Evolutionary conservation across 306 rosid genomes (phyloP).

Genomic region (Neltuma alba): DNA sequence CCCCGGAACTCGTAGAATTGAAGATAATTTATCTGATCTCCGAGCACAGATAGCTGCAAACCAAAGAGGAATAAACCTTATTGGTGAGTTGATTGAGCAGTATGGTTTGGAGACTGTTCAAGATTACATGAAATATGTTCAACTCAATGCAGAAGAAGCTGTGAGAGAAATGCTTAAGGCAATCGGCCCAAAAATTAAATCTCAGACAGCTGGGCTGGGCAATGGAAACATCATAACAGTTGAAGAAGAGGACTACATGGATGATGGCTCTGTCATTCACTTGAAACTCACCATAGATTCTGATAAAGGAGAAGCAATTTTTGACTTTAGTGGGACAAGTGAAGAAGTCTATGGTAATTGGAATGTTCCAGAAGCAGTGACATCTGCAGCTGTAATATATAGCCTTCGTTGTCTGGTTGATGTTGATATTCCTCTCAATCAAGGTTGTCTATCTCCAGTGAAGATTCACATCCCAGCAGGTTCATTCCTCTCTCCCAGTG

Average conservation of each 20-base stretch:
- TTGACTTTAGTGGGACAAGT: slow-evolving; percentile 77
- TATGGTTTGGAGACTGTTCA: slow-evolving; percentile 82
- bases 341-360: slow-evolving; percentile 92
- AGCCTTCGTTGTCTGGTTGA: slow-evolving; percentile 85
- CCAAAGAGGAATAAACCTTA: slow-evolving; percentile 81
- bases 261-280: slow-evolving; percentile 86
- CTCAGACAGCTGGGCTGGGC: slow-evolving; percentile 37
- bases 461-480: slow-evolving; percentile 83
- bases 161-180: slow-evolving; percentile 91
- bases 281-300: slow-evolving; percentile 80
- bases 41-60: slow-evolving; percentile 96
- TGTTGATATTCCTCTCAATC: slow-evolving; percentile 92
- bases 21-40: slow-evolving; percentile 92
- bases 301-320: slow-evolving; percentile 76
- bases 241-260: slow-evolving; percentile 96
- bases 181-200: slow-evolving; percentile 59
- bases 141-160: slow-evolving; percentile 84
- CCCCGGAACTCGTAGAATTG: slow-evolving; percentile 80
- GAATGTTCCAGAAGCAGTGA: slow-evolving; percentile 93
- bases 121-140: slow-evolving; percentile 93
- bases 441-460: slow-evolving; percentile 95
- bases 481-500: slow-evolving; percentile 90
- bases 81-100: slow-evolving; percentile 80
- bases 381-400: slow-evolving; percentile 90
- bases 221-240: slow-evolving; percentile 46